Evolutionary conservation across 139 green algal genomes (phyloP).

Genomic region (Chlamydomonas incerta): DNA sequence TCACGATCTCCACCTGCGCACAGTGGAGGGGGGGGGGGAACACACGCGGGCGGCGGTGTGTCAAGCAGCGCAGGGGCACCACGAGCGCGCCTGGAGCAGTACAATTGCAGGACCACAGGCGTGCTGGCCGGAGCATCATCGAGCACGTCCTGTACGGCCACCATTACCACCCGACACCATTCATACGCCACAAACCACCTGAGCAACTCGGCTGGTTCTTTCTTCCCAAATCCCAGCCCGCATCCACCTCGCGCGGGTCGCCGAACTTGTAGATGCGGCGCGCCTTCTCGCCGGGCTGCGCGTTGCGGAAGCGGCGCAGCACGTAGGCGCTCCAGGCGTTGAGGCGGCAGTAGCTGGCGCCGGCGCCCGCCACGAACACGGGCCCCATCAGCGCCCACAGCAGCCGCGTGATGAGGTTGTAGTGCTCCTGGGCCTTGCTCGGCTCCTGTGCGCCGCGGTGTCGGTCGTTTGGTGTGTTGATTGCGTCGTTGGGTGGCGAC

Average conservation of each 20-base stretch:
- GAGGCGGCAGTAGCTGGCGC: constrained; percentile 14
- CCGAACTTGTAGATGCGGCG: constrained; percentile 58
- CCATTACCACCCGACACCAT: too few relatives aligned
- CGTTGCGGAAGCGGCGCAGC: constrained; percentile 28
- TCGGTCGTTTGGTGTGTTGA: too few relatives aligned
- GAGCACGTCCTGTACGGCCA: too few relatives aligned
- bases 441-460: not conserved
- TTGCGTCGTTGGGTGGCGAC: too few relatives aligned
- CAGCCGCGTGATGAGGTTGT: not conserved
- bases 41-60: not conserved
- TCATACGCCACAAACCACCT: too few relatives aligned
- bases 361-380: constrained; percentile 21
- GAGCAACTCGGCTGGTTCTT: too few relatives aligned
- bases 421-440: not conserved
- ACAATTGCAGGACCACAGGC: too few relatives aligned
- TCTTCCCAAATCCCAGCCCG: not conserved
- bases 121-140: too few relatives aligned
- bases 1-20: constrained; percentile 53
- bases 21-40: not conserved
- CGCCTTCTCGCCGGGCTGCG: constrained; percentile 39
- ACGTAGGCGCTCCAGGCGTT: constrained; percentile 35
- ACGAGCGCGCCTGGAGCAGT: too few relatives aligned
- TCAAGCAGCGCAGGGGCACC: too few relatives aligned
- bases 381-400: constrained; percentile 27
- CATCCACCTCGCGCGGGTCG: constrained; percentile 57